Conservation (phyloP, 768 basidiomycete species). For the Sporobolomyces pararoseus region DNA sequence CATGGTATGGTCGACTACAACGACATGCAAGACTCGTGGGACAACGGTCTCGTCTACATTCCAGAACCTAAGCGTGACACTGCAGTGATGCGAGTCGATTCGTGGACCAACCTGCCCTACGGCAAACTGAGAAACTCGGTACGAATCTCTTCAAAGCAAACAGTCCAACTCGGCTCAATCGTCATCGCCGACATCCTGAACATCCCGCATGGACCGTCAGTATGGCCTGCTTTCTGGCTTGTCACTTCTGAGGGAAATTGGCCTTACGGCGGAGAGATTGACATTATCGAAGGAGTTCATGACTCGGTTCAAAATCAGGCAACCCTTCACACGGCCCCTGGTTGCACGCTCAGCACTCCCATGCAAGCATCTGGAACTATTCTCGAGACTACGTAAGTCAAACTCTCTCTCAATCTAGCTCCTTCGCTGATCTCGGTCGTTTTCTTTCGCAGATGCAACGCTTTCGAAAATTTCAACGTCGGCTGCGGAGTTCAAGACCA, state of each 20-base stretch:
- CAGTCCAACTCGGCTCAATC: conserved; percentile 31
- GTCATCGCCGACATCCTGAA: conserved; percentile 44
- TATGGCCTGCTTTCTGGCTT: conserved; percentile 22
- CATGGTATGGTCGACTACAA: conserved; percentile 65
- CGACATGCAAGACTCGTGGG: conserved; percentile 54
- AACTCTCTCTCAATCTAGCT: background rate
- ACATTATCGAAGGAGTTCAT: conserved; percentile 30
- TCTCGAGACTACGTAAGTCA: conserved; percentile 7
- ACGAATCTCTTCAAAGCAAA: conserved; percentile 40
- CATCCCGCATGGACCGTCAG: conserved; percentile 50
- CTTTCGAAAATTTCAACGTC: conserved; percentile 7
- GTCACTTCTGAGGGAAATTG: conserved; percentile 38
- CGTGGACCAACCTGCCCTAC: conserved; percentile 32
- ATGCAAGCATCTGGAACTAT: conserved; percentile 35
- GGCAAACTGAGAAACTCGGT: conserved; percentile 44
- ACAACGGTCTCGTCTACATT: conserved; percentile 61
- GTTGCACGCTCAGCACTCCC: conserved; percentile 34
- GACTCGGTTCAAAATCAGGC: conserved; percentile 61
- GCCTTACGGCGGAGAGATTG: conserved; percentile 38
- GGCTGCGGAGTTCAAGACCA: conserved; percentile 22
- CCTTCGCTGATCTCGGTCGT: background rate
- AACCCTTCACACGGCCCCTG: conserved; percentile 66
- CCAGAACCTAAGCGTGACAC: conserved; percentile 47
- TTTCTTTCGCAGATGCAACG: conserved; percentile 15
- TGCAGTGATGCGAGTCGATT: conserved; percentile 21